Conservation (phyloP, 306 rosid species). For the Fragaria nilgerrensis region DNA sequence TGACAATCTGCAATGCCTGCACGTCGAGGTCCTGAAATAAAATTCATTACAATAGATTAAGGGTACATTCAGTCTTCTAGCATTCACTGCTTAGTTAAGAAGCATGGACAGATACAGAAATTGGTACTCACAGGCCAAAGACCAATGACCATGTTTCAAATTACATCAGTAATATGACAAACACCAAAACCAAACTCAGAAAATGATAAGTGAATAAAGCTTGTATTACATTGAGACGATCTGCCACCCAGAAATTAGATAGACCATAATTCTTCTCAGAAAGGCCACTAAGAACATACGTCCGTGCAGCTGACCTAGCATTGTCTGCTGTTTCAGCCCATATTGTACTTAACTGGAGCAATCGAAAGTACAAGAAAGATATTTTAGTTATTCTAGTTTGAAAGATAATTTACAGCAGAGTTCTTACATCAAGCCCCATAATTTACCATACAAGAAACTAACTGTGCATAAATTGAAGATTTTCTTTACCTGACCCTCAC, state of each 20-base stretch:
- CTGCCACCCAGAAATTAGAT: conserved; percentile 77
- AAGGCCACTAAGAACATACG: conserved; percentile 86
- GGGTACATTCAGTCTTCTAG: not conserved
- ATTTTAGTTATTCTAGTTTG: not conserved
- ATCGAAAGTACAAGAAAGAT: not conserved
- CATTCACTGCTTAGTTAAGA: not conserved
- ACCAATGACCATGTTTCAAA: not conserved
- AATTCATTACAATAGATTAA: conserved; percentile 8
- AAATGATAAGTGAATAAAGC: conserved; percentile 23
- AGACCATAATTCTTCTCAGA: conserved; percentile 78
- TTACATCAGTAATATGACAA: not conserved
- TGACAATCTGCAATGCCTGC: conserved; percentile 69
- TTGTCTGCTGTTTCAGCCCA: conserved; percentile 99
- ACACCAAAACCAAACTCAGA: not conserved
- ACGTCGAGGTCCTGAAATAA: conserved; percentile 69
- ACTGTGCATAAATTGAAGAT: not conserved
- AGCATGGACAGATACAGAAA: not conserved
- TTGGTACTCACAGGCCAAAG: not conserved
- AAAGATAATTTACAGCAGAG: not conserved
- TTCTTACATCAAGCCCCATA: not conserved
- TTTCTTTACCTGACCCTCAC: conserved; percentile 62
- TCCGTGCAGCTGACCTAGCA: conserved; percentile 91
- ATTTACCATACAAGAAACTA: not conserved
- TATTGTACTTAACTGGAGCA: conserved; percentile 82
- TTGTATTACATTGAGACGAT: conserved; percentile 71